Percentiles rank a stretch among this genome's conserved stretches.
phyloP scores from a whole-genome alignment of 164 flowering plant genomes.

The Nymphaea thermarum region DNA sequence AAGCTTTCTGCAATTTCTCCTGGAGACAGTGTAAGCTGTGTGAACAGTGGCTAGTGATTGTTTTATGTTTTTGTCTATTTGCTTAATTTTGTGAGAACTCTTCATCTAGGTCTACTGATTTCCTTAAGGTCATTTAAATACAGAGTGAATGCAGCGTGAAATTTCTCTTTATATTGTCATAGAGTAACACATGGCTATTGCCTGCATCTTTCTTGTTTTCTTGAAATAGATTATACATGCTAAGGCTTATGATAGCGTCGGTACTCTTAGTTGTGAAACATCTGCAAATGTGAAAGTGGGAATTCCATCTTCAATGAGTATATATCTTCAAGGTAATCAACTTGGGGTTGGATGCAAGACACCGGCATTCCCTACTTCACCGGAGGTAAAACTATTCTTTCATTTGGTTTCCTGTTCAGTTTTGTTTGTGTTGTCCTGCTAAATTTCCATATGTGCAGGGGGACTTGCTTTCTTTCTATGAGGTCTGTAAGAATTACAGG shows the following conservation, averaged over 20 bases:
- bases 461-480: conserved; percentile 76
- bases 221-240: conserved; percentile 46
- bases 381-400: conserved; percentile 25
- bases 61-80: no score
- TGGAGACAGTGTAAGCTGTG: conserved; percentile 56
- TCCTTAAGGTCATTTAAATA: no score
- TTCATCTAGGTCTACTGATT: no score
- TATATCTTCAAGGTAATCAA: conserved; percentile 69
- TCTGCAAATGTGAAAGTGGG: conserved; percentile 46
- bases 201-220: no score
- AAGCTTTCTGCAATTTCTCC: conserved; percentile 58
- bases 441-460: conserved; percentile 32
- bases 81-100: no score
- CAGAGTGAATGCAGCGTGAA: no score
- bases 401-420: neutral
- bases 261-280: conserved; percentile 49
- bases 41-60: no score
- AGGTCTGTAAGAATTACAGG: conserved; percentile 68
- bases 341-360: conserved; percentile 61
- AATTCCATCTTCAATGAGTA: conserved; percentile 48
- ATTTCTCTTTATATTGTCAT: no score
- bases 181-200: no score
- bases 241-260: conserved; percentile 42
- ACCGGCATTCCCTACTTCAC: conserved; percentile 56
- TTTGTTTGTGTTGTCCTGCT: conserved; percentile 1